These are phyloP conservation scores for Taxawa tesnikishii DNA, from an alignment of 2,329 filamentous ascomycete genomes.

Conservation along the genomic window DNA sequence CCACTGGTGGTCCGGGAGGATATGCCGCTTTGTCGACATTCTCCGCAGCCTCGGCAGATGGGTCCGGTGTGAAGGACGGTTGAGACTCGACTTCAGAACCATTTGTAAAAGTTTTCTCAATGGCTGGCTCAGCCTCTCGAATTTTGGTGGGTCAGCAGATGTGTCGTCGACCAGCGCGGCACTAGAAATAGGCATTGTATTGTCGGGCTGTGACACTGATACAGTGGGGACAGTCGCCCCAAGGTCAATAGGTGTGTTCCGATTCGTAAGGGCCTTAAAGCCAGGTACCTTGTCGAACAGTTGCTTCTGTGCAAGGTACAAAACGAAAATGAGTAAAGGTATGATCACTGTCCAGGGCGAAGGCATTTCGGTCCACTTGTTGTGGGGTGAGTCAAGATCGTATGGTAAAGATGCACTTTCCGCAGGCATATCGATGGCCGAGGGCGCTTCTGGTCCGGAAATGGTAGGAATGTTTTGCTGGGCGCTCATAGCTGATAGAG, in stretches of 20 bases:
- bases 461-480: constrained; percentile 8
- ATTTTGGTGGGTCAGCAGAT: neutral
- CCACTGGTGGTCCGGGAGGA: constrained; percentile 5
- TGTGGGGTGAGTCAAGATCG: too few relatives aligned
- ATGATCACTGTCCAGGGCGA: neutral
- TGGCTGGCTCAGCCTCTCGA: constrained; percentile 16
- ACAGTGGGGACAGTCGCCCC: neutral
- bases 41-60: constrained; percentile 3
- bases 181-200: neutral
- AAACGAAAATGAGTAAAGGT: neutral
- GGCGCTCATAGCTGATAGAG: constrained; percentile 12
- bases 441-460: constrained; percentile 3
- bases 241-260: too few relatives aligned
- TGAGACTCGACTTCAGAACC: too few relatives aligned
- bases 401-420: too few relatives aligned
- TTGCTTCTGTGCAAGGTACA: too few relatives aligned
- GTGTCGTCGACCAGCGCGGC: neutral
- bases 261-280: too few relatives aligned
- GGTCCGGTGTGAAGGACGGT: too few relatives aligned
- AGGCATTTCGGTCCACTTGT: neutral
- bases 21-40: constrained; percentile 3
- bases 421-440: neutral
- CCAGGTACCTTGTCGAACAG: too few relatives aligned
- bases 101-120: constrained; percentile 21
- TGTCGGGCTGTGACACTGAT: neutral